A percentile compares a stretch with the other conserved stretches of the same genome.
phyloP scores from a whole-genome alignment of 305 asterid species.

The Ajuga reptans region DNA sequence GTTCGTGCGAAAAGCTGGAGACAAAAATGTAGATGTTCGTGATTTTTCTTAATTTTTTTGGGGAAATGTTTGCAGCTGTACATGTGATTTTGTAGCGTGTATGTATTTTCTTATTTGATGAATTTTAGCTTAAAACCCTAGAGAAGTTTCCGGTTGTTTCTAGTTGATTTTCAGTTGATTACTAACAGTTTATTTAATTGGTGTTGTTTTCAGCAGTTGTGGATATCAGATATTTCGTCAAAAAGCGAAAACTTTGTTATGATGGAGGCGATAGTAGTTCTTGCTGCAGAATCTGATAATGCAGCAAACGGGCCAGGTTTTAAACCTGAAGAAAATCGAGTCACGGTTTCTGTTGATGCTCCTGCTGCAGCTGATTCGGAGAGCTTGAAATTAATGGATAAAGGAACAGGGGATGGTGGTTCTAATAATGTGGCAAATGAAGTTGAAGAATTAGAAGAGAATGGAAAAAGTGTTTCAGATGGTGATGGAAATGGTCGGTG shows the following conservation, averaged over 20 bases:
- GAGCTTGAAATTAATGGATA: background rate
- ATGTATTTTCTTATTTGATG: background rate
- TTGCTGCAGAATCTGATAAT: constrained; percentile 13
- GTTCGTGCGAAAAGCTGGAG: background rate
- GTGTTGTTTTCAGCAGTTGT: constrained; percentile 13
- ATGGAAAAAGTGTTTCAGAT: background rate
- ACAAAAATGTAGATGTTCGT: too few species aligned
- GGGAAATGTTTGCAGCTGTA: background rate
- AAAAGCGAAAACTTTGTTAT: background rate
- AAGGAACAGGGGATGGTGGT: background rate
- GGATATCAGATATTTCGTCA: background rate
- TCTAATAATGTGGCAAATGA: constrained; percentile 1
- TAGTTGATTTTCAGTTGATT: background rate
- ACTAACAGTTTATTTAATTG: constrained; percentile 11
- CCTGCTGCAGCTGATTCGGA: background rate
- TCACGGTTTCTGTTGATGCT: background rate
- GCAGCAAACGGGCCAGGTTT: background rate
- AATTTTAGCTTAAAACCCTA: constrained; percentile 4
- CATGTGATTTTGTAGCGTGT: background rate
- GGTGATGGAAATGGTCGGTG: constrained; percentile 5
- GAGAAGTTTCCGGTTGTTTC: background rate
- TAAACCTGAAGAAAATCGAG: background rate
- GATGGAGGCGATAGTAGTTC: constrained; percentile 7
- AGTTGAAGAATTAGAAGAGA: background rate
- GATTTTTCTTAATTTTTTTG: background rate